Evolutionary conservation across 495 filamentous ascomycete genomes (phyloP), one percentile per base, ranked within the genome.

Genomic region (Aspergillus ostianus): DNA sequence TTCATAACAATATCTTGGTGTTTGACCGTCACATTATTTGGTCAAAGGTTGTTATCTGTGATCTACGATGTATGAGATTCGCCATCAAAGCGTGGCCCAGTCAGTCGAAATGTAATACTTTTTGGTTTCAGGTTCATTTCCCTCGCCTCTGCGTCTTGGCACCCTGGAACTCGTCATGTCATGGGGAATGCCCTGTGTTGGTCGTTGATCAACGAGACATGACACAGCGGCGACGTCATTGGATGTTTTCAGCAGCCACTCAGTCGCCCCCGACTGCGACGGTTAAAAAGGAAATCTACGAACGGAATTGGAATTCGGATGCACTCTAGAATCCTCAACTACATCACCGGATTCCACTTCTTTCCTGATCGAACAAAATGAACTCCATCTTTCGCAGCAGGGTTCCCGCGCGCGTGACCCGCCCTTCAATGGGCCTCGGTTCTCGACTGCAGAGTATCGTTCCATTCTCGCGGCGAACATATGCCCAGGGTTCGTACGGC

Each of bases 401-500:
- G n/a, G n/a, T 48, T 26, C 7, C 48, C 27, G 15, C 49, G 19
- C 19, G 47, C 29, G 49, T 36, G 26, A n/a, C 20, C 30, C 32
- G 41, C n/a, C 30, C 51, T 18, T 44, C 30, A 15, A 21, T 51
- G 36, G 8, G 20, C 29, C 26, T 30, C 17, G 4, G 26, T 26
- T 44, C 32, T 30, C 44, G 44, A 19, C 18, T 45, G 23, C 21
- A 19, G 21, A 57, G 47, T n/a, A 47, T 51, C 26, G 17, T 47
- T 6, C 26, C 30, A 32, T 18, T 51, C 18, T 8, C 23, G 46
- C 36, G 53, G 54, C 60, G 66, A 48, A 48, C 45, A 18, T 67
- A 67, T 60, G 54, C 59, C 29, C 59, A 66, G 13, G 61, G 66
- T 49, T 64, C 65, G 17, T 70, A 70, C 41, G 65, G 68, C 10